Conservation (phyloP, 345 rosid species). For the Abelmoschus esculentus region DNA sequence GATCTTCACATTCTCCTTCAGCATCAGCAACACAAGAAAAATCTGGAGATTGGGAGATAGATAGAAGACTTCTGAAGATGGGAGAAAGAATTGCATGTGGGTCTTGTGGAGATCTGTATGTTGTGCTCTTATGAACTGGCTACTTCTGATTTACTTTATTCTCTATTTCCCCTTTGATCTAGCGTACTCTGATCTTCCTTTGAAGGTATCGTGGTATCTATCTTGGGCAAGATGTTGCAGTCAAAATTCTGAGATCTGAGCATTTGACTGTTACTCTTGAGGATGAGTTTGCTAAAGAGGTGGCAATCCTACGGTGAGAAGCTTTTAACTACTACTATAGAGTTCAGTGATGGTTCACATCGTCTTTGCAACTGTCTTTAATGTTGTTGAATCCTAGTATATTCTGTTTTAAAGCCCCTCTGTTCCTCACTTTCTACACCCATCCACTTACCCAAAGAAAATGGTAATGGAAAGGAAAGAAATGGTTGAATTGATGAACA, state of each 20-base stretch:
- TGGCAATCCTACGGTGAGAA: slow-evolving; percentile 57
- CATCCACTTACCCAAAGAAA: neutral
- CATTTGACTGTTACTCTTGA: slow-evolving; percentile 43
- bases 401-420: neutral
- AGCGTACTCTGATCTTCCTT: slow-evolving; percentile 8
- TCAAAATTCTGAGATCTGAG: slow-evolving; percentile 60
- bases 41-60: slow-evolving; percentile 51
- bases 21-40: slow-evolving; percentile 23
- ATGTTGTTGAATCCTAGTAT: neutral
- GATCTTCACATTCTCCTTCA: slow-evolving; percentile 38
- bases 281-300: slow-evolving; percentile 66
- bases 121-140: slow-evolving; percentile 12
- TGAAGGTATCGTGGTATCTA: slow-evolving; percentile 54
- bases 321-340: slow-evolving; percentile 4
- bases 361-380: neutral
- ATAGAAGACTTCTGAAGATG: slow-evolving; percentile 44
- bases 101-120: slow-evolving; percentile 74
- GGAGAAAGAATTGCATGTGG: slow-evolving; percentile 65
- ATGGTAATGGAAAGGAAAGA: neutral
- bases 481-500: neutral
- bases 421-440: neutral
- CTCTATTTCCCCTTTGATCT: slow-evolving; percentile 7
- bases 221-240: slow-evolving; percentile 67
- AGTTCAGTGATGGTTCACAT: neutral
- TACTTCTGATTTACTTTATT: slow-evolving; percentile 6